These are phyloP conservation scores for Nicotiana knightiana DNA, from an alignment of 257 asterid genomes.

Conservation along the genomic window DNA sequence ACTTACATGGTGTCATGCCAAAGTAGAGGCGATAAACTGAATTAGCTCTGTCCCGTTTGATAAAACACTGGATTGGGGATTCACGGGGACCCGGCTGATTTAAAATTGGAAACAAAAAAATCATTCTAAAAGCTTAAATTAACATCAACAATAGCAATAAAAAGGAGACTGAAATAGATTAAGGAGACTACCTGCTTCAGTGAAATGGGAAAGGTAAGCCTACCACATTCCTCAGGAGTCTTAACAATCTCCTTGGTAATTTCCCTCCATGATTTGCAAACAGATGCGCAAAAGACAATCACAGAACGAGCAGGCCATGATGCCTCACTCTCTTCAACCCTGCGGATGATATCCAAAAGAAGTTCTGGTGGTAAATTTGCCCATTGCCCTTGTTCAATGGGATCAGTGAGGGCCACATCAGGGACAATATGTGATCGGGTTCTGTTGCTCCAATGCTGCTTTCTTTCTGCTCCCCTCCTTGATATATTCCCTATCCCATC, in stretches of 20 bases:
- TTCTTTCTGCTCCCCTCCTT: slow-evolving; percentile 50
- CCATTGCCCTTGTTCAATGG: slow-evolving; percentile 82
- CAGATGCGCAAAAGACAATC: slow-evolving; percentile 82
- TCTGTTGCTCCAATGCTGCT: slow-evolving; percentile 64
- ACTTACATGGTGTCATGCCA: slow-evolving; percentile 87
- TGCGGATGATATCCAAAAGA: slow-evolving; percentile 71
- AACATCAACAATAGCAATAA: not conserved
- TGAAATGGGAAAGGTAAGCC: slow-evolving; percentile 90
- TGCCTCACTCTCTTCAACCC: slow-evolving; percentile 89
- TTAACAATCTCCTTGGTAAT: slow-evolving; percentile 88
- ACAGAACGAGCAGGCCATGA: slow-evolving; percentile 89
- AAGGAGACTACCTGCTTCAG: slow-evolving; percentile 63
- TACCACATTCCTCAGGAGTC: slow-evolving; percentile 93
- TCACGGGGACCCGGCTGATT: slow-evolving; percentile 90
- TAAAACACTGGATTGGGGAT: slow-evolving; percentile 80
- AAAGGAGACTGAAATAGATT: not conserved
- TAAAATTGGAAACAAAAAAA: not conserved
- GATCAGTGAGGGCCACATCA: slow-evolving; percentile 47
- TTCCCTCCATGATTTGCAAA: slow-evolving; percentile 92
- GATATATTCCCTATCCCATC: slow-evolving; percentile 81
- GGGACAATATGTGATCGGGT: slow-evolving; percentile 67
- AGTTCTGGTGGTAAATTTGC: slow-evolving; percentile 86
- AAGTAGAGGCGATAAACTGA: slow-evolving; percentile 65
- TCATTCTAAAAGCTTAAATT: not conserved
- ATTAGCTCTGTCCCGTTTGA: slow-evolving; percentile 74